phyloP scores from a whole-genome alignment of 805 yeast genomes.

The Candida vaughaniae region DNA sequence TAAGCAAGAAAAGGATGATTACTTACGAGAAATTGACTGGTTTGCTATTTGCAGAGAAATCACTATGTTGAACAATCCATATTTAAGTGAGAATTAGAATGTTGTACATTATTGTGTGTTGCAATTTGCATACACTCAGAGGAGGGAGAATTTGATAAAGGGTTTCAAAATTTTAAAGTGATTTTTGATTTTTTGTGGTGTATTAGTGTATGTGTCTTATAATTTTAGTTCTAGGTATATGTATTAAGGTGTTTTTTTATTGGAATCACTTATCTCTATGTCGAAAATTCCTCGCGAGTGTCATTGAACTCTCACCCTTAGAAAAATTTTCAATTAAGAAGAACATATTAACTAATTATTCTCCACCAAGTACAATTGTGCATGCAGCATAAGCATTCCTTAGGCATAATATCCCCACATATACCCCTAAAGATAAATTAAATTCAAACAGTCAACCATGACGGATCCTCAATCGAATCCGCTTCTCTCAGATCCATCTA shows the following conservation, averaged over 20 bases:
- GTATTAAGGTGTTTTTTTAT: no score
- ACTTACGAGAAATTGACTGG: slow-evolving; percentile 79
- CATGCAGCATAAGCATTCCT: neutral
- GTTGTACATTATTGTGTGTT: neutral
- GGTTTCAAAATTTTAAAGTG: no score
- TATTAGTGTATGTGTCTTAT: no score
- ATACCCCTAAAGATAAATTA: no score
- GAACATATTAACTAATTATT: no score
- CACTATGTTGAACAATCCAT: slow-evolving; percentile 69
- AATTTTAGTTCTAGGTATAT: no score
- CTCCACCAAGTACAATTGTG: slow-evolving; percentile 2
- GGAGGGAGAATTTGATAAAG: no score
- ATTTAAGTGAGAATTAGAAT: slow-evolving; percentile 34
- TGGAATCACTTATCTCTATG: no score
- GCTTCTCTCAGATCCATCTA: slow-evolving; percentile 31
- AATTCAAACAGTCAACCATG: no score
- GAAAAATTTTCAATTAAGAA: slow-evolving; percentile 11
- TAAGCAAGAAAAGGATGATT: slow-evolving; percentile 7
- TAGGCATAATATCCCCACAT: neutral
- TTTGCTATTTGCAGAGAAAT: slow-evolving; percentile 81
- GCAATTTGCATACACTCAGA: neutral
- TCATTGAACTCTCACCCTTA: slow-evolving; percentile 10
- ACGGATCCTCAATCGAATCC: slow-evolving; percentile 16
- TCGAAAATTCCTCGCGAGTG: no score
- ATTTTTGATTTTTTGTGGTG: no score